phyloP scores from a whole-genome alignment of 2,329 filamentous ascomycete species.

The Fusarium miscanthi region DNA sequence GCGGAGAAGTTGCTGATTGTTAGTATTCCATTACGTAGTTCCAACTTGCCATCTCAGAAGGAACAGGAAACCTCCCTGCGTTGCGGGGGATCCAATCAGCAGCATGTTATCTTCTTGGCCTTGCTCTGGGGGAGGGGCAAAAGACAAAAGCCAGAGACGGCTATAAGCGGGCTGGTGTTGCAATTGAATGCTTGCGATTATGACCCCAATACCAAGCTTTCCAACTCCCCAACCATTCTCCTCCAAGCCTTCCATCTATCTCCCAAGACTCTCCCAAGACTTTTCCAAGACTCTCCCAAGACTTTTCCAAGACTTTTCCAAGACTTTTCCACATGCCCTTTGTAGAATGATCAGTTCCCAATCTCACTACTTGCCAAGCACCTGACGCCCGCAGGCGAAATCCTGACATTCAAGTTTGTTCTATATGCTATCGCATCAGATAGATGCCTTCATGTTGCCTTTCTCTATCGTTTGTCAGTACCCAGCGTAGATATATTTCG shows the following conservation, averaged over 20 bases:
- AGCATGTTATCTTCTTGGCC: constrained; percentile 24
- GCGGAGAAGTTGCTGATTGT: constrained; percentile 26
- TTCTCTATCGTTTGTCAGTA: neutral
- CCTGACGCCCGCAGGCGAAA: constrained; percentile 16
- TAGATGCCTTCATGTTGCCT: neutral
- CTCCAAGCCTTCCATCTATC: constrained; percentile 11
- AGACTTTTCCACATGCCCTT: constrained; percentile 32
- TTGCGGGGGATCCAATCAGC: constrained; percentile 31
- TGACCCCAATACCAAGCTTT: constrained; percentile 29
- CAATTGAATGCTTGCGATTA: constrained; percentile 4
- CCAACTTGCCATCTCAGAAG: constrained; percentile 5
- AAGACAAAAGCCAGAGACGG: constrained; percentile 21
- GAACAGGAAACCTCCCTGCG: constrained; percentile 15
- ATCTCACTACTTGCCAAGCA: constrained; percentile 27
- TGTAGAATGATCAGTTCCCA: constrained; percentile 12
- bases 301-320: constrained; percentile 26
- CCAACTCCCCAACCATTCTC: constrained; percentile 18
- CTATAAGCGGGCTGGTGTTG: constrained; percentile 23
- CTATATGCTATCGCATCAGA: neutral
- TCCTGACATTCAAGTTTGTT: neutral
- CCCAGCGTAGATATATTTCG: neutral
- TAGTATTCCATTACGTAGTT: constrained; percentile 33
- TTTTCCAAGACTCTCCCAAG: constrained; percentile 17
- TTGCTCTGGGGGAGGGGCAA: constrained; percentile 37
- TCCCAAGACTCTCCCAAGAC: constrained; percentile 21